Base-by-base conservation (phyloP, 148 eudicot genomes). In the Amaranthus cruentus region DNA sequence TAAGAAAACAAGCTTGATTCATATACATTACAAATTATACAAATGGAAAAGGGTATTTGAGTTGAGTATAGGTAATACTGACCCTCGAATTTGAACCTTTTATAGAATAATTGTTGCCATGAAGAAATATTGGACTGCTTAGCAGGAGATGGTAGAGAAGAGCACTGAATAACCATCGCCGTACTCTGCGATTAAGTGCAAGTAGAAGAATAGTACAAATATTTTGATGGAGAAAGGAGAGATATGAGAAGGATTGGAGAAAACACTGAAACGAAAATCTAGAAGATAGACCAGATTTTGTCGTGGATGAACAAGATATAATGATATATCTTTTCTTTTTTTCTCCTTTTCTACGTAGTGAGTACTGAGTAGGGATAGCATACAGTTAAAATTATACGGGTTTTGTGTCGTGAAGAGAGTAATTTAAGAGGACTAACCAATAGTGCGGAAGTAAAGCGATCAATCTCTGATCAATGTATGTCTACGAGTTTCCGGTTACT, bases 131-230 rank as follows among this genome's bases (percentile, higher is more conserved):
- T 49, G 66, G 76, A 10, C 14, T 63, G 55, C 56, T 77, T 78
- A 48, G 78, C 76, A 18, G 76, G 80, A 66, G 78, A 60, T 51
- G 83, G 65, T 3, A 77, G 58, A 43, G 78, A 72, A 66, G 74
- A 83, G 66, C 85, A 77, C n/a, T 65, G 80, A 58, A 71, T 60
- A 49, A 69, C 68, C 84, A 77, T 80, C 42, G 81, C 62, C 84
- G 78, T 80, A 13, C 49, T 2, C 42, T 74, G 46, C 0, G 9
- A 70, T 28, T 2, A 57, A 48, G 1, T 62, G n/a, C n/a, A 52
- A 61, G 12, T 10, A 66, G 21, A 66, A 48, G n/a, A 49, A 6
- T 13, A 53, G 54, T 47, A 15, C 6, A 9, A n/a, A 7, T 28
- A 28, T 28, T 28, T 28, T 28, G 38, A 28, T 28, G 38, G 38